Conservation (phyloP, 148 eudicot genomes). For the Silene conica region DNA sequence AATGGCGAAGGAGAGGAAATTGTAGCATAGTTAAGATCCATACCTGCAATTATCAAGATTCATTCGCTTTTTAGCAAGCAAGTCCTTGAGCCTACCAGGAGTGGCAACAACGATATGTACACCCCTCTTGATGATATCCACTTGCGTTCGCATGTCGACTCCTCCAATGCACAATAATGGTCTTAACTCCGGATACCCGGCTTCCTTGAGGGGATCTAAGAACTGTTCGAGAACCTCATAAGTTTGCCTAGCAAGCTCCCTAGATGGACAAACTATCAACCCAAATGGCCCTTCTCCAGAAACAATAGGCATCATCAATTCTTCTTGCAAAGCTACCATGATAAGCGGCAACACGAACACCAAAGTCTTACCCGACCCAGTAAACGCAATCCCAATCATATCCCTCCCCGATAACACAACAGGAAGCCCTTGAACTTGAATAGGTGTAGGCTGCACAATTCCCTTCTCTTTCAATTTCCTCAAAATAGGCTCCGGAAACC, state of each 20-base stretch:
- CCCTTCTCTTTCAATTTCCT: constrained; percentile 55
- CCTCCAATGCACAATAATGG: constrained; percentile 91
- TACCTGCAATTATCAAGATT: constrained; percentile 62
- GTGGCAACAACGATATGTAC: constrained; percentile 96
- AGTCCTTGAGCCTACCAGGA: constrained; percentile 90
- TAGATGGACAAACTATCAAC: constrained; percentile 73
- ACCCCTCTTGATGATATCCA: constrained; percentile 72
- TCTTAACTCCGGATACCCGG: constrained; percentile 68
- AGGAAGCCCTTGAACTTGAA: constrained; percentile 84
- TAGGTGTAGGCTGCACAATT: constrained; percentile 75
- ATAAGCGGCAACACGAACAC: constrained; percentile 78
- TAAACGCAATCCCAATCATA: constrained; percentile 90
- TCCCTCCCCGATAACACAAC: constrained; percentile 79
- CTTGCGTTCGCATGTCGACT: constrained; percentile 68
- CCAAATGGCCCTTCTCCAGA: constrained; percentile 90
- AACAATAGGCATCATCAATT: constrained; percentile 75
- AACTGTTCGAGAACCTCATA: constrained; percentile 73
- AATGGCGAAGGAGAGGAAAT: neutral
- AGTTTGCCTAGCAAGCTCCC: constrained; percentile 90
- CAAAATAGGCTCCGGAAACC: constrained; percentile 66
- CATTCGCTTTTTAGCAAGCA: constrained; percentile 58
- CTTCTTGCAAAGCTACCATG: constrained; percentile 86
- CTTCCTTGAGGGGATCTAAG: constrained; percentile 45
- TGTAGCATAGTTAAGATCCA: constrained; percentile 24
- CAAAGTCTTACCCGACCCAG: constrained; percentile 85